phyloP scores from a whole-genome alignment of 2,329 filamentous ascomycete species.

The Xylariomycetidae sp. region DNA sequence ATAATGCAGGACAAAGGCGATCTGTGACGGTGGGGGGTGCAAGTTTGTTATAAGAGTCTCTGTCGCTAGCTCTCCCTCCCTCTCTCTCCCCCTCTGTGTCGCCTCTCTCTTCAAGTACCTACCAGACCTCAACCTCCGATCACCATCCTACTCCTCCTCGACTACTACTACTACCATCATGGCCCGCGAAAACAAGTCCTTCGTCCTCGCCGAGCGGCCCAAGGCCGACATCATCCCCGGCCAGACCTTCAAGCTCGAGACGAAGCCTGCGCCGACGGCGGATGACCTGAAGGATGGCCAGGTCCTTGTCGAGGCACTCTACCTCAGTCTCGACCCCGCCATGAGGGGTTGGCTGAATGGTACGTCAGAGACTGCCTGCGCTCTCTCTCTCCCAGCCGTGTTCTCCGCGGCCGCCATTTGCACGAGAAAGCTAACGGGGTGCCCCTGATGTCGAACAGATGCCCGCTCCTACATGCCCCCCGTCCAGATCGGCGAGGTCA shows the following conservation, averaged over 20 bases:
- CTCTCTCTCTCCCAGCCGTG: not conserved
- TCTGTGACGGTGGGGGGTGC: too few relatives aligned
- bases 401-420: too few relatives aligned
- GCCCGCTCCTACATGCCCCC: conserved; percentile 58
- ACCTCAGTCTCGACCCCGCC: conserved; percentile 67
- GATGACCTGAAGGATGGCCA: conserved; percentile 56
- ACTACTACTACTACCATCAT: conserved; percentile 24
- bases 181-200: conserved; percentile 39
- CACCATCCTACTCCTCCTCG: not conserved
- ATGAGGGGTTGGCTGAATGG: conserved; percentile 68
- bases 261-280: conserved; percentile 42
- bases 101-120: too few relatives aligned
- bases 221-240: conserved; percentile 54
- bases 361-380: conserved; percentile 20
- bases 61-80: not conserved
- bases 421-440: conserved; percentile 1
- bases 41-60: not conserved
- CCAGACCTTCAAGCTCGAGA: conserved; percentile 55
- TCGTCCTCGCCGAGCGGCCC: conserved; percentile 61
- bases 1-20: too few relatives aligned
- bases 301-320: conserved; percentile 54
- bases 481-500: conserved; percentile 60
- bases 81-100: not conserved
- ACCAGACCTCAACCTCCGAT: too few relatives aligned
- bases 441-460: conserved; percentile 27